Evolutionary conservation across 768 basidiomycete genomes (phyloP).

Genomic region (Russula emetica): DNA sequence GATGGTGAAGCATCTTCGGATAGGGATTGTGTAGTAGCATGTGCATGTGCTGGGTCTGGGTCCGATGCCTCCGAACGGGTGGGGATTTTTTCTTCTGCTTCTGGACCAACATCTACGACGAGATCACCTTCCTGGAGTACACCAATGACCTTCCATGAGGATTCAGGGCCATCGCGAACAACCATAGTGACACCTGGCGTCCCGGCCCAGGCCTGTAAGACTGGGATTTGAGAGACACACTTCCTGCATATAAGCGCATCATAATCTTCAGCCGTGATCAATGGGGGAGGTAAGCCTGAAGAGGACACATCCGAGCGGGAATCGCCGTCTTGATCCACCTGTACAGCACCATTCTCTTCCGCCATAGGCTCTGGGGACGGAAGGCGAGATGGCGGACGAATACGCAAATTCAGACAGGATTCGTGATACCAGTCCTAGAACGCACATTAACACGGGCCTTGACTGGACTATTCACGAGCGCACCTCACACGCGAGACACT

Average conservation of each 20-base stretch:
- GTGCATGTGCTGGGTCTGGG: background rate
- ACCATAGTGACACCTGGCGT: conserved; percentile 66
- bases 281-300: conserved; percentile 59
- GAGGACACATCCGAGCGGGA: conserved; percentile 59
- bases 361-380: conserved; percentile 31
- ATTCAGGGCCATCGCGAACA: conserved; percentile 44
- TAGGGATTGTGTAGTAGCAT: background rate
- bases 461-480: conserved; percentile 28
- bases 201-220: conserved; percentile 61
- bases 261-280: conserved; percentile 65
- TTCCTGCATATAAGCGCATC: conserved; percentile 68
- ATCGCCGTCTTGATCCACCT: conserved; percentile 40
- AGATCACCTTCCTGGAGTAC: conserved; percentile 31
- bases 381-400: conserved; percentile 51
- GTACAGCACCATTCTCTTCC: conserved; percentile 6
- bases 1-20: background rate
- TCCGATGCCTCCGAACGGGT: background rate
- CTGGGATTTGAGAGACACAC: conserved; percentile 56
- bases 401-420: conserved; percentile 77
- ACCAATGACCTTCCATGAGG: conserved; percentile 51
- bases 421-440: conserved; percentile 89
- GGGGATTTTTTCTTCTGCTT: background rate
- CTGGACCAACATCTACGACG: conserved; percentile 11
- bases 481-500: conserved; percentile 83
- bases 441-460: conserved; percentile 4